Evolutionary conservation across 2,329 filamentous ascomycete species (phyloP), one percentile per base, ranked within the genome.

Genomic region (Achaetomium macrosporum): DNA sequence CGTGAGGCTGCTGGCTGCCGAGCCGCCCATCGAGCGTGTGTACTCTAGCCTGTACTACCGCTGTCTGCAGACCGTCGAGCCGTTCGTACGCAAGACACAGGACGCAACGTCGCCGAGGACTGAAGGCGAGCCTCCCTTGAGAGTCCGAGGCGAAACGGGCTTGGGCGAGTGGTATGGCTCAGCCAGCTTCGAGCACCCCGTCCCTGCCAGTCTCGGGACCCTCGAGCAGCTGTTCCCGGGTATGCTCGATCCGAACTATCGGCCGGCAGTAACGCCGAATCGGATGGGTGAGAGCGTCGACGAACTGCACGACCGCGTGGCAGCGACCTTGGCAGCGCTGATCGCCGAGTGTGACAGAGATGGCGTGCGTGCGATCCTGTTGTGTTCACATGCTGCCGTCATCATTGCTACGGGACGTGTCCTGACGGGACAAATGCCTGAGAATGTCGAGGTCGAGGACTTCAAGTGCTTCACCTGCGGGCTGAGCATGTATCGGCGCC

Each of bases 101-200:
- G 48, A 41, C 17, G 20, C 44, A 42, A 36, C 42, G 15, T 8
- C 48, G 15, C 19, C 42, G 41, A 29, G 42, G 19, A 39, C 42
- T 3, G 13, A 19, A 47, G 41, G 35, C 20, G 25, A 30, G 16
- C 50, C 5, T 37, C 19, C 40, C 25, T 60, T 69, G 52, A 69
- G 64, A 37, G 77, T 84, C 56, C 74, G 78, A 35, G 77, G 75
- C 44, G 82, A 85, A 61, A 70, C 74, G 51, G 81, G 80, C 12
- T 63, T 84, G 37, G 85, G 88, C 56, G 93, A 99, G 73, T 97
- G 93, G 86, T 97, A 93, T 68, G 93, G 93, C 25, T 77, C 82
- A 44, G 90, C 91, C 15, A 83, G 83, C 55, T 96, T 96, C 69
- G 78, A 87, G 50, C 93, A 97, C 64, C 93, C 93, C 0, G 76